Percentiles rank a stretch among this genome's conserved stretches.
These are phyloP conservation scores for Boletus subcaerulescens DNA, from an alignment of 768 basidiomycete genomes.

Conservation along the genomic window DNA sequence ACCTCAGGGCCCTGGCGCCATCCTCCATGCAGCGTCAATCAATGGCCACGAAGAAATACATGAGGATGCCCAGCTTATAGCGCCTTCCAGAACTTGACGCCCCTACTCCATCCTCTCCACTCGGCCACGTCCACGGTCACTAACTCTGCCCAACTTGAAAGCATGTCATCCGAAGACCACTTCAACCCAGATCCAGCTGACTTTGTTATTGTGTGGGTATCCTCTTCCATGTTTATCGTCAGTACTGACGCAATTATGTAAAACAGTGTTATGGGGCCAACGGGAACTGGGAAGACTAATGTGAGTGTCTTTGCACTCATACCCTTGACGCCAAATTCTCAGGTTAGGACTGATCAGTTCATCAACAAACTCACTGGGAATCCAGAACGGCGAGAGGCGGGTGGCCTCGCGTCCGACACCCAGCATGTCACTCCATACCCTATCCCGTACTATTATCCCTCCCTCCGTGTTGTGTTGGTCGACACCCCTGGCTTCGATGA, in stretches of 20 bases:
- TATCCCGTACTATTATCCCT: not conserved
- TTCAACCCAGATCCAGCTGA: constrained; percentile 12
- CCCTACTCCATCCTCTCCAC: too few relatives aligned
- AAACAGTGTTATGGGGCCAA: too few relatives aligned
- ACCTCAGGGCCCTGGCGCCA: too few relatives aligned
- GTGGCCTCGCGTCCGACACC: constrained; percentile 14
- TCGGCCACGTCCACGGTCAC: too few relatives aligned
- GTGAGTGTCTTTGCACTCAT: not conserved
- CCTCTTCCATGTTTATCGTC: too few relatives aligned
- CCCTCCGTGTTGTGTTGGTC: constrained; percentile 10
- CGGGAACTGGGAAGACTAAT: too few relatives aligned
- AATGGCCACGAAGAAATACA: too few relatives aligned
- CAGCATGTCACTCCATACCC: constrained; percentile 1
- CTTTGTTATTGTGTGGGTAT: constrained; percentile 14
- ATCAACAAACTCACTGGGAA: constrained; percentile 10
- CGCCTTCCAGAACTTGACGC: too few relatives aligned
- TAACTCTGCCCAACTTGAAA: too few relatives aligned
- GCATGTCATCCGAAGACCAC: too few relatives aligned
- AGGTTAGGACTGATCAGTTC: constrained; percentile 1
- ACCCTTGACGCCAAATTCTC: not conserved
- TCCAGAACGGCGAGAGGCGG: not conserved
- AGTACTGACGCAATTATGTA: not conserved
- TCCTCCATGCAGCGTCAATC: too few relatives aligned
- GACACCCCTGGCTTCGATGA: constrained; percentile 24
- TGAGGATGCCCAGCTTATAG: too few relatives aligned